phyloP scores from a whole-genome alignment of 179 eudicot genomes.

The Patellifolia procumbens region DNA sequence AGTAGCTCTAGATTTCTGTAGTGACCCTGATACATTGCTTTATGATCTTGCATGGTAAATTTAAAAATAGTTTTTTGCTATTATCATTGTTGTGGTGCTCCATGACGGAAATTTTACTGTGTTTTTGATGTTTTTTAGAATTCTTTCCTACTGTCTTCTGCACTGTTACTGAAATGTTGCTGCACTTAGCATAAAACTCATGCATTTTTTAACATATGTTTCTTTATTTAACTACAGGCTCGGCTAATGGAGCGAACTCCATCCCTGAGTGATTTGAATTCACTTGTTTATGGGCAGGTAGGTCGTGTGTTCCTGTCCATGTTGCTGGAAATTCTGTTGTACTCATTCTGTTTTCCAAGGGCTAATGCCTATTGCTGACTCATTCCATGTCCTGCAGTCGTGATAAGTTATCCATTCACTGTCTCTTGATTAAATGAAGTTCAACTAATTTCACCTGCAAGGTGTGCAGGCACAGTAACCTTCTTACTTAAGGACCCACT shows the following conservation, averaged over 20 bases:
- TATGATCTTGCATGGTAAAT: background rate
- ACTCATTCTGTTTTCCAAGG: background rate
- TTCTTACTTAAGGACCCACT: background rate
- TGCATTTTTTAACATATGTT: background rate
- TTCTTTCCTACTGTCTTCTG: background rate
- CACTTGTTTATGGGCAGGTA: slow-evolving; percentile 93
- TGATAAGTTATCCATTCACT: background rate
- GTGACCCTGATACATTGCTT: background rate
- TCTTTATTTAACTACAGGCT: slow-evolving; percentile 56
- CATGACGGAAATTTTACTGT: background rate
- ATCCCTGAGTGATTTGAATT: slow-evolving; percentile 87
- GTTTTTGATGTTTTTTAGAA: background rate
- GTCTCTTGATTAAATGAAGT: background rate
- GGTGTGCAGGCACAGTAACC: background rate
- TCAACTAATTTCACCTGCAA: background rate
- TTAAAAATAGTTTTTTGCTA: background rate
- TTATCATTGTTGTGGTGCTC: background rate
- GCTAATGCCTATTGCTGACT: background rate
- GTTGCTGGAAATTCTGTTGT: background rate
- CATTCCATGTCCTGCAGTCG: background rate
- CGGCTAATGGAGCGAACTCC: slow-evolving; percentile 82
- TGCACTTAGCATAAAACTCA: background rate
- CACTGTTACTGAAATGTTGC: background rate
- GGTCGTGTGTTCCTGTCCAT: slow-evolving; percentile 1
- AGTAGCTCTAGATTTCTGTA: background rate